A percentile compares a stretch with the other conserved stretches of the same genome.
Evolutionary conservation across 1,284 basidiomycete genomes (phyloP).

Genomic region (Tetrapyrgos nigripes): DNA sequence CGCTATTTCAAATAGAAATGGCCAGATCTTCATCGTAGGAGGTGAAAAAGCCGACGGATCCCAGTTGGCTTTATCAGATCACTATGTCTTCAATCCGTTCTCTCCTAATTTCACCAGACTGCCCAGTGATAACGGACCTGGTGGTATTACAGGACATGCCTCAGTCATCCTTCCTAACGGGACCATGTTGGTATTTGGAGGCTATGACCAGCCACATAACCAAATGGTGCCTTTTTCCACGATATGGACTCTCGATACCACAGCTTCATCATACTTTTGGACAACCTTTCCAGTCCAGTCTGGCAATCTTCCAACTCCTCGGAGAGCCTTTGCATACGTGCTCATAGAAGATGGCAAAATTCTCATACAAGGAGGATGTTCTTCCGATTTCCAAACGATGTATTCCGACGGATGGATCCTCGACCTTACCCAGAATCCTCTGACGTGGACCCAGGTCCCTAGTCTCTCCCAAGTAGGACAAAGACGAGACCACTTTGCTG

Average conservation of each 20-base stretch:
- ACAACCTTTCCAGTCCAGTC: slow-evolving; percentile 45
- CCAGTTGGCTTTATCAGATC: slow-evolving; percentile 60
- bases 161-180: slow-evolving; percentile 73
- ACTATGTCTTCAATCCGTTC: slow-evolving; percentile 68
- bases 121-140: slow-evolving; percentile 62
- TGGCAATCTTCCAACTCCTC: slow-evolving; percentile 56
- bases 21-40: slow-evolving; percentile 70
- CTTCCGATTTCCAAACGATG: slow-evolving; percentile 58
- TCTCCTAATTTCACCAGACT: slow-evolving; percentile 59
- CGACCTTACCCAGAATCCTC: slow-evolving; percentile 60
- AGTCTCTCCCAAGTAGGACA: slow-evolving; percentile 61
- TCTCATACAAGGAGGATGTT: slow-evolving; percentile 82
- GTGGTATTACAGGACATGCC: slow-evolving; percentile 73
- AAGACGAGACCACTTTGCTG: slow-evolving; percentile 77
- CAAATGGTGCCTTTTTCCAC: slow-evolving; percentile 61
- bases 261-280: slow-evolving; percentile 57
- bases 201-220: slow-evolving; percentile 59
- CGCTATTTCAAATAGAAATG: slow-evolving; percentile 52
- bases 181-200: slow-evolving; percentile 78
- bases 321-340: slow-evolving; percentile 72
- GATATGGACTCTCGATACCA: slow-evolving; percentile 73
- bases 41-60: slow-evolving; percentile 84
- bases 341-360: slow-evolving; percentile 61
- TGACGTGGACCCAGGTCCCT: slow-evolving; percentile 61
- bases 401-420: slow-evolving; percentile 80